These are phyloP conservation scores for Eremochloa ophiuroides DNA, from an alignment of 176 grass and related monocot species.

Conservation along the genomic window DNA sequence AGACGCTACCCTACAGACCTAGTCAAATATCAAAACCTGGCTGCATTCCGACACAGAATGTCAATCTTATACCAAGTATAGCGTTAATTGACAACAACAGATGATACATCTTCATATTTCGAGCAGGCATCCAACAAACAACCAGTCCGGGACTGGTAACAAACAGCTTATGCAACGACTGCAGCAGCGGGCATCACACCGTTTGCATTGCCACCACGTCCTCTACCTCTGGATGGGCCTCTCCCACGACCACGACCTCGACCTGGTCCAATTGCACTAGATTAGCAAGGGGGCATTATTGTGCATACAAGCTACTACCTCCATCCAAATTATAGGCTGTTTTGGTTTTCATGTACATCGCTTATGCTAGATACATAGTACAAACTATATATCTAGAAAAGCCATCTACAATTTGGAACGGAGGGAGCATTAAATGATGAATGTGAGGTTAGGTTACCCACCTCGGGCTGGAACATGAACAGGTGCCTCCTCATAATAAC, in stretches of 20 bases:
- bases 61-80: conserved; percentile 74
- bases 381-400: background rate
- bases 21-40: conserved; percentile 54
- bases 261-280: conserved; percentile 6
- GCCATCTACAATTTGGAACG: background rate
- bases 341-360: too few species aligned
- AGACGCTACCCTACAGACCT: conserved; percentile 55
- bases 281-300: background rate
- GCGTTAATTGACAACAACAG: conserved; percentile 55
- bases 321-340: too few species aligned
- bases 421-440: background rate
- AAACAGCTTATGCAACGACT: conserved; percentile 25
- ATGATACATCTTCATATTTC: conserved; percentile 64
- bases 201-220: conserved; percentile 31
- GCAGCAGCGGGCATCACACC: conserved; percentile 24
- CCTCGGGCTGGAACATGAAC: conserved; percentile 50
- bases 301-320: background rate
- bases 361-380: too few species aligned
- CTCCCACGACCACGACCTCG: conserved; percentile 61
- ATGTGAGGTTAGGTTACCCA: conserved; percentile 9
- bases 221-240: conserved; percentile 52
- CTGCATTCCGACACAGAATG: conserved; percentile 47
- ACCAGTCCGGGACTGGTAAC: background rate
- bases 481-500: conserved; percentile 62
- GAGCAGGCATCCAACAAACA: conserved; percentile 81